Evolutionary conservation across 352 stramenopile species (phyloP).

Genomic region (Globisporangium rhizosaccharum): DNA sequence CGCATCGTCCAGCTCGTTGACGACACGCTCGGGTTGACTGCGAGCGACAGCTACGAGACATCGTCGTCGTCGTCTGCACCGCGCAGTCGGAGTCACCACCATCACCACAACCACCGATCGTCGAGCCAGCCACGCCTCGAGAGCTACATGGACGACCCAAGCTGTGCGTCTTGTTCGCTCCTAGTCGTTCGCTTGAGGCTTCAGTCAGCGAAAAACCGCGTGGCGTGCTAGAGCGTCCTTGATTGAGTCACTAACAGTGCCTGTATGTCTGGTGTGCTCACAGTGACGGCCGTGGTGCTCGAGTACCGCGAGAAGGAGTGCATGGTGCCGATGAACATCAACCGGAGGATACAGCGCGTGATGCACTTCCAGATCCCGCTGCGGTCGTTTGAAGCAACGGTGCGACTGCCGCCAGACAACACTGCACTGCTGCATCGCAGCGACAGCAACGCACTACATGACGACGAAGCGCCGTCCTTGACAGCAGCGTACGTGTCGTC

Average conservation of each 20-base stretch:
- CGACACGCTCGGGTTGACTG: constrained; percentile 42
- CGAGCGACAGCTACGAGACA: constrained; percentile 27
- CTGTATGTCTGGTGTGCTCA: neutral
- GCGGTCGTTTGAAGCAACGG: constrained; percentile 79
- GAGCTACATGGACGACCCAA: constrained; percentile 62
- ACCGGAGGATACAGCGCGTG: constrained; percentile 80
- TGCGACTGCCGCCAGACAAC: constrained; percentile 53
- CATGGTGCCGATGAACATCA: constrained; percentile 77
- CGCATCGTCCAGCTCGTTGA: constrained; percentile 69
- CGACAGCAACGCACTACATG: neutral
- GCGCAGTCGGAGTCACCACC: neutral
- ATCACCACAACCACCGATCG: neutral
- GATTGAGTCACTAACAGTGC: neutral
- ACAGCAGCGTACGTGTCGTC: constrained; percentile 25
- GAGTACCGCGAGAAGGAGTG: constrained; percentile 86
- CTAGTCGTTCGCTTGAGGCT: neutral
- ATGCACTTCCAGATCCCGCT: constrained; percentile 87
- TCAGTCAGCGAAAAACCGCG: neutral
- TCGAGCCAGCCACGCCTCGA: constrained; percentile 21
- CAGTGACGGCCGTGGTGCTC: constrained; percentile 80
- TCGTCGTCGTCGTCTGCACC: constrained; percentile 8
- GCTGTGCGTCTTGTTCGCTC: constrained; percentile 32
- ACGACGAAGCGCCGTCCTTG: neutral
- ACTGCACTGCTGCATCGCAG: neutral
- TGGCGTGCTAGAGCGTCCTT: no score